phyloP scores from a whole-genome alignment of 768 basidiomycete genomes.

The Lactarius sanguifluus region DNA sequence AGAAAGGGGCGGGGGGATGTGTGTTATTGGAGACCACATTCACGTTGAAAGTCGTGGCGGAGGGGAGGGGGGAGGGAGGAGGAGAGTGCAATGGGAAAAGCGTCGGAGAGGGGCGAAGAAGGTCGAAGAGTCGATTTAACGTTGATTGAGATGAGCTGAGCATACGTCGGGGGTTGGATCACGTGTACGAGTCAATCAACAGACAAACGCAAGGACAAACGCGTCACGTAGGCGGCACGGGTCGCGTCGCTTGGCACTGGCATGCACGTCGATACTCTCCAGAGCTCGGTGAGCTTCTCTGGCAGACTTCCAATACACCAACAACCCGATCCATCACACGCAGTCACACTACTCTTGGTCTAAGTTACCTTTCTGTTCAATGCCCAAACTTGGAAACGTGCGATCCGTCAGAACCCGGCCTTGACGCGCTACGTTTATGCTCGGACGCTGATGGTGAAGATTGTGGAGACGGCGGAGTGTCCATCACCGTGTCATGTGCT shows the following conservation, averaged over 20 bases:
- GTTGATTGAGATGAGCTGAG: neutral
- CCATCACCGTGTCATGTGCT: neutral
- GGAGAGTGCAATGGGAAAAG: neutral
- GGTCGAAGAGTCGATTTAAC: neutral
- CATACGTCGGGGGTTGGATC: neutral
- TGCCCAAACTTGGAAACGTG: neutral
- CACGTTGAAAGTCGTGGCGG: slow-evolving; percentile 14
- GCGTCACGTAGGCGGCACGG: neutral
- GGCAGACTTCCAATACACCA: neutral
- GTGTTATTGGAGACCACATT: slow-evolving; percentile 17
- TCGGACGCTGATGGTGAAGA: neutral
- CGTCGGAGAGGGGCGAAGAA: slow-evolving; percentile 1
- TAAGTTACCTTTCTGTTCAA: neutral
- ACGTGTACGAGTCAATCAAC: slow-evolving; percentile 14
- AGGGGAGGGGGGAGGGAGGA: neutral
- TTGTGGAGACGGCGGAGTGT: neutral
- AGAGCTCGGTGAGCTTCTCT: neutral
- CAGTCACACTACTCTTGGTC: neutral
- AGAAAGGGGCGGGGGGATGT: slow-evolving; percentile 9
- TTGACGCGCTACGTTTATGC: neutral
- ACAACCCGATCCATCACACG: neutral
- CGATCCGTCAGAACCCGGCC: neutral
- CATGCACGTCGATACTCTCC: neutral
- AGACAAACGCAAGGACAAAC: slow-evolving; percentile 13
- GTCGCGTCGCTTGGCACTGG: neutral